Base-by-base conservation (phyloP, 495 filamentous ascomycete genomes). In the Penicillium daleae region DNA sequence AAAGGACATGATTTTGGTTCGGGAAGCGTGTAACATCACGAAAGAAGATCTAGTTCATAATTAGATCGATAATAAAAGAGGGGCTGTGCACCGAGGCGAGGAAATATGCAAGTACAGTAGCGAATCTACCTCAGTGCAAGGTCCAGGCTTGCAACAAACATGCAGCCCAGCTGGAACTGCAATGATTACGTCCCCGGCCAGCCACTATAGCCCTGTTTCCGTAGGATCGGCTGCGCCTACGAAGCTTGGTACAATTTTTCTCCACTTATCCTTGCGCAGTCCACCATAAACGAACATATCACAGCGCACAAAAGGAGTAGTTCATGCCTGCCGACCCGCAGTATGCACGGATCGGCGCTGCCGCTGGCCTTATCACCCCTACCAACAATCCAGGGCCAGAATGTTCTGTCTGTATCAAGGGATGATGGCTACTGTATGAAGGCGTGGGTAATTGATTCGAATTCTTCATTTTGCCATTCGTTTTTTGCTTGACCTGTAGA, bases 271-370 rank as follows among this genome's bases (percentile, higher is more conserved):
- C 58, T 53, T 52, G 58, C 49, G 33, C 46, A 35, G 9, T 5
- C 17, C 4, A 12, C 17, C 13, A 31, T 6, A 3, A 12, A 21
- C 29, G 6, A 50, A 10, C 56, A 29, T 37, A 49, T 59, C 42
- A 50, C 27, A 50, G 3, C 44, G 1, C 1, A 13, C 6, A 49
- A 7, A 33, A 26, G 31, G 12, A 9, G 17, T 29, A n/a, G 32
- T 13, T 35, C 40, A 32, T 57, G 39, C 40, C 27, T 33, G 56
- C 26, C 26, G n/a, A 31, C 29, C 29, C 29, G 29, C 29, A 3
- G 29, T 27, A 59, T 59, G 56, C 56, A 59, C 32, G 12, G 40
- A 59, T 59, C 44, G 56, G 48, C 56, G 50, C 26, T 59, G 40
- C 42, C 17, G 56, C 27, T 5, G 56, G 3, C n/a, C 29, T n/a